Evolutionary conservation across 495 filamentous ascomycete genomes (phyloP).

Genomic region (Penicillium paxilli): DNA sequence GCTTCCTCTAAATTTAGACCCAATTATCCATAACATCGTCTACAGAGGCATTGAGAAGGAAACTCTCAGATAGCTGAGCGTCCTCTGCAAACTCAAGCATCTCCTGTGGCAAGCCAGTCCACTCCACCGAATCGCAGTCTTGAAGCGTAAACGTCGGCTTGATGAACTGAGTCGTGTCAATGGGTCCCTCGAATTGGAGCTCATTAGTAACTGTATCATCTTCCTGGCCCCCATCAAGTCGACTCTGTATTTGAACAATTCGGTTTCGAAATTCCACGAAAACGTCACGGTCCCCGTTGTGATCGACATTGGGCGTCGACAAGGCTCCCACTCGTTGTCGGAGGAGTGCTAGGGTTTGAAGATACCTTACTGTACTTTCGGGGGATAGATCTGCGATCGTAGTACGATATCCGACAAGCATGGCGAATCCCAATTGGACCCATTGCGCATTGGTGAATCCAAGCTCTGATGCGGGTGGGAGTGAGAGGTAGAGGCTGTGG

Average conservation of each 20-base stretch:
- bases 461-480: constrained; percentile 13
- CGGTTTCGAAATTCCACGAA: constrained; percentile 16
- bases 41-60: background rate
- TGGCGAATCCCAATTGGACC: constrained; percentile 26
- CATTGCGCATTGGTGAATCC: constrained; percentile 27
- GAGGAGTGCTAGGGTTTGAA: constrained; percentile 10
- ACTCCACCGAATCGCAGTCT: background rate
- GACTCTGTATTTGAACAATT: constrained; percentile 10
- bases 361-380: constrained; percentile 1
- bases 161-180: background rate
- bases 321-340: constrained; percentile 13
- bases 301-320: constrained; percentile 14
- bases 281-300: constrained; percentile 16
- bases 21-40: background rate
- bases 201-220: background rate
- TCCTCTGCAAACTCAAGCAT: constrained; percentile 1
- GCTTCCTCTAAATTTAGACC: background rate
- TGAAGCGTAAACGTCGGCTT: background rate
- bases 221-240: background rate
- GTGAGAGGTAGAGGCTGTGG: constrained; percentile 13
- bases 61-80: background rate
- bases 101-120: background rate
- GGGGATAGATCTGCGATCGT: constrained; percentile 4
- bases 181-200: background rate
- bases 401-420: constrained; percentile 16